Conservation (phyloP, 331 rosid species). For the Ulmus americana region DNA sequence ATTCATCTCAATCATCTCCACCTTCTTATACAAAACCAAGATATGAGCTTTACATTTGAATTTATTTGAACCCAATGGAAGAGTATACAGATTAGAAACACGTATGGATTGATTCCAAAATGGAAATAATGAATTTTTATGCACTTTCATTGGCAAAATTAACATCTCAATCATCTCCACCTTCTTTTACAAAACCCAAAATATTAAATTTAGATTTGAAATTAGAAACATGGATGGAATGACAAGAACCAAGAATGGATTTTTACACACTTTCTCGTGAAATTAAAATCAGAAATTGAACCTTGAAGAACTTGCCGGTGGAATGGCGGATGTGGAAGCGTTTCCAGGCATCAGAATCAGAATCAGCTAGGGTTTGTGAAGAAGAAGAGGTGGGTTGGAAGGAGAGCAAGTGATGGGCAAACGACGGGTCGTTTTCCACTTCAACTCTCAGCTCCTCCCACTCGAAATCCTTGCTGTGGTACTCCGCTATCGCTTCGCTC, state of each 20-base stretch:
- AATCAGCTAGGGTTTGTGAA: constrained; percentile 22
- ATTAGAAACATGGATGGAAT: too few relatives aligned
- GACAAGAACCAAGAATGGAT: background rate
- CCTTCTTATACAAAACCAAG: too few relatives aligned
- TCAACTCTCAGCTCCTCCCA: constrained; percentile 66
- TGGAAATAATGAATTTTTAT: too few relatives aligned
- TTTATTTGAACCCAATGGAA: too few relatives aligned
- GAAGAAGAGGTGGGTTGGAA: constrained; percentile 23
- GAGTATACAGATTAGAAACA: too few relatives aligned
- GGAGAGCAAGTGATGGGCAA: constrained; percentile 43
- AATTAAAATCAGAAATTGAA: constrained; percentile 5
- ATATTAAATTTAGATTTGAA: background rate
- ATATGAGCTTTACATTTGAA: too few relatives aligned
- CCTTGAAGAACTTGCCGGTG: constrained; percentile 81
- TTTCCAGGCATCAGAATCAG: constrained; percentile 55
- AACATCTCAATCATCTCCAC: background rate
- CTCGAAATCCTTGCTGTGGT: constrained; percentile 58
- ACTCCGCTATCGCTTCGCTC: constrained; percentile 28
- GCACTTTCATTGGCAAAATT: too few relatives aligned
- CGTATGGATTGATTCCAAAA: too few relatives aligned
- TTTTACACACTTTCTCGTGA: background rate
- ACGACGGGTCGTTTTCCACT: constrained; percentile 47
- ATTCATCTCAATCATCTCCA: too few relatives aligned
- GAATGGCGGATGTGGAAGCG: constrained; percentile 63
- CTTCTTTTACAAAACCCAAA: background rate